phyloP scores from a whole-genome alignment of 768 basidiomycete genomes.

The Artomyces pyxidatus region DNA sequence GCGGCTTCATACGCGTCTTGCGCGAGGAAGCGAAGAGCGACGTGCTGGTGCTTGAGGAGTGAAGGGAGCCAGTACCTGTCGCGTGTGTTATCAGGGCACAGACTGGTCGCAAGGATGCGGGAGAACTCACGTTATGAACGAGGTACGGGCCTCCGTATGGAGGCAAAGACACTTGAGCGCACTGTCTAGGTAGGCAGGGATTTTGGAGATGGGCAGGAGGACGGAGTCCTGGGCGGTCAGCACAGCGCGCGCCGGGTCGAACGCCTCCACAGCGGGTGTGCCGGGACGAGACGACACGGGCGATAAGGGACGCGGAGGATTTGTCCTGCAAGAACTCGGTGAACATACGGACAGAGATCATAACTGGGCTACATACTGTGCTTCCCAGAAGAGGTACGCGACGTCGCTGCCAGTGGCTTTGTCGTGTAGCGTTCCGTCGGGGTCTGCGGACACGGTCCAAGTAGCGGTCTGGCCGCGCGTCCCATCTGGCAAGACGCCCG shows the following conservation, averaged over 20 bases:
- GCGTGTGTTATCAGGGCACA: background rate
- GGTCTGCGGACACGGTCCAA: slow-evolving; percentile 28
- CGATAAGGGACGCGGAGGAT: background rate
- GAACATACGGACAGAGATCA: background rate
- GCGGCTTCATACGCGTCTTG: slow-evolving; percentile 34
- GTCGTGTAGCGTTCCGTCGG: slow-evolving; percentile 24
- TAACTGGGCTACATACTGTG: too few species aligned
- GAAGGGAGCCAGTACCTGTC: slow-evolving; percentile 35
- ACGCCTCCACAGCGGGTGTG: background rate
- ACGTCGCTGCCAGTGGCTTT: slow-evolving; percentile 16
- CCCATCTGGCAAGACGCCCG: slow-evolving; percentile 14
- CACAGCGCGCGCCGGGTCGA: slow-evolving; percentile 3
- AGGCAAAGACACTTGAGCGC: slow-evolving; percentile 25
- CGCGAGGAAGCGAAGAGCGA: slow-evolving; percentile 39
- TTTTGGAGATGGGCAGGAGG: slow-evolving; percentile 21
- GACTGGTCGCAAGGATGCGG: slow-evolving; percentile 6
- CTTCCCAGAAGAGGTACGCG: slow-evolving; percentile 22
- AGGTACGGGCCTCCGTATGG: slow-evolving; percentile 34
- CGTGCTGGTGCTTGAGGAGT: slow-evolving; percentile 29
- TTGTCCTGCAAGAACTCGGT: background rate
- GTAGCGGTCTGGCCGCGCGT: slow-evolving; percentile 18
- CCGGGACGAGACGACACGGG: background rate
- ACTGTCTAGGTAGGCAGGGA: slow-evolving; percentile 32
- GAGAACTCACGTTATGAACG: slow-evolving; percentile 35
- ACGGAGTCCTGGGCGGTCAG: background rate